Evolutionary conservation across 257 asterid species (phyloP), one percentile per base, ranked within the genome.

Genomic region (Osmanthus fragrans): DNA sequence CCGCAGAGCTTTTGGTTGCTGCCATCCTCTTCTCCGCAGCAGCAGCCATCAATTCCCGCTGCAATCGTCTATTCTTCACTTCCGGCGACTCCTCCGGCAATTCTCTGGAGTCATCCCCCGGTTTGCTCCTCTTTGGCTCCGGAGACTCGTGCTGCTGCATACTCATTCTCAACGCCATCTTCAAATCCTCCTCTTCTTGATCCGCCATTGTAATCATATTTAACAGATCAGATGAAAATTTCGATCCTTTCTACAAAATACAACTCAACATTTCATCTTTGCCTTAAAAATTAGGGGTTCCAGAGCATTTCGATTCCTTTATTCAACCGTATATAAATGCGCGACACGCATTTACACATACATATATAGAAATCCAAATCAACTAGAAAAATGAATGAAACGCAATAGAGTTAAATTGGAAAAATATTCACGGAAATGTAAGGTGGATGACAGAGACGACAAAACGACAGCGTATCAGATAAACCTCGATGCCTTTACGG

Each of bases 21-120:
- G 82, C 76, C 96, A 93, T 89, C 87, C 98, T 89, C 89, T 87
- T 95, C 89, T 95, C 98, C 25, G 99, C 99, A 16, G 99, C 98
- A 54, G 97, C 91, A 10, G 99, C 99, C 99, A 87, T 95, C 73
- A 93, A 83, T 81, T 93, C 99, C 80, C 97, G 85, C 93, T 91
- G 97, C 33, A 67, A 70, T 58, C 88, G 79, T 18, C 97, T 84
- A 76, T 80, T 83, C 75, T 79, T 81, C 79, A 37, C 85, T 85
- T 90, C 97, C 40, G 83, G 85, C 15, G 90, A 84, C 84, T 88
- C 94, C 81, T 78, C 92, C 80, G 47, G 25, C 71, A 23, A 88
- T 25, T 42, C 83, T 25, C 70, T 90, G 25, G 81, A 76, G 70
- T 76, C 80, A 77, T 90, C 97, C 81, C 87, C 84, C 16, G 97